Conservation (phyloP, 2,329 filamentous ascomycete genomes). For the Colletotrichum spinosum region DNA sequence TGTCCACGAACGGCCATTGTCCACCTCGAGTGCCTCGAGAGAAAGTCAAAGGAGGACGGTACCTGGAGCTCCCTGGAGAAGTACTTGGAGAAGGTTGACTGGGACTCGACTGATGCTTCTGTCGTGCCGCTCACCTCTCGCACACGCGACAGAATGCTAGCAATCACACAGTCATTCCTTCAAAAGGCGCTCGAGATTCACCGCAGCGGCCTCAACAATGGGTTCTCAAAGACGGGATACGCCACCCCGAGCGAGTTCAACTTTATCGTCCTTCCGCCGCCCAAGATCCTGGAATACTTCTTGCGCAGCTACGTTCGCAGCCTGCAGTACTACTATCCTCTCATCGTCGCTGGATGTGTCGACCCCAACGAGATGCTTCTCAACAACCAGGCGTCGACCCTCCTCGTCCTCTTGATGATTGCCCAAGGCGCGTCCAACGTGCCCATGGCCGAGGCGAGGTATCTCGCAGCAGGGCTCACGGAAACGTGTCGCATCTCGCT, state of each 20-base stretch:
- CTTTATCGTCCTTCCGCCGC: conserved; percentile 74
- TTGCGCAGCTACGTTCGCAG: conserved; percentile 74
- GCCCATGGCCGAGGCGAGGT: conserved; percentile 72
- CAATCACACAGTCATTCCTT: conserved; percentile 76
- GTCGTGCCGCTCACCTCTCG: conserved; percentile 59
- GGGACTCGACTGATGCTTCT: conserved; percentile 51
- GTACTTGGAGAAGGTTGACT: conserved; percentile 52
- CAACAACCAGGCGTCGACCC: conserved; percentile 73
- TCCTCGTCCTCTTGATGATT: conserved; percentile 78
- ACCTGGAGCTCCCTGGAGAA: conserved; percentile 59
- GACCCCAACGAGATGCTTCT: conserved; percentile 76
- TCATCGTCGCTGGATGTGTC: conserved; percentile 69
- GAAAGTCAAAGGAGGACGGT: conserved; percentile 59
- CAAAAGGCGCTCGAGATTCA: conserved; percentile 79
- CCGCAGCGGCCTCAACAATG: conserved; percentile 60
- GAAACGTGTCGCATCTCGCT: conserved; percentile 79
- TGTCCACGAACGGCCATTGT: conserved; percentile 63
- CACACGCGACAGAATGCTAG: conserved; percentile 76
- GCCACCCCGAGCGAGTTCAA: conserved; percentile 64
- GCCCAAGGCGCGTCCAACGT: conserved; percentile 77
- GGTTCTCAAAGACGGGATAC: conserved; percentile 54
- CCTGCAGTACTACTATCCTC: conserved; percentile 74
- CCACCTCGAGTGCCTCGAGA: conserved; percentile 63
- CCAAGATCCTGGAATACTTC: conserved; percentile 75
- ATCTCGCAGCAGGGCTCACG: conserved; percentile 73